Evolutionary conservation across 1,284 basidiomycete species (phyloP).

Genomic region (Ustilago nuda): DNA sequence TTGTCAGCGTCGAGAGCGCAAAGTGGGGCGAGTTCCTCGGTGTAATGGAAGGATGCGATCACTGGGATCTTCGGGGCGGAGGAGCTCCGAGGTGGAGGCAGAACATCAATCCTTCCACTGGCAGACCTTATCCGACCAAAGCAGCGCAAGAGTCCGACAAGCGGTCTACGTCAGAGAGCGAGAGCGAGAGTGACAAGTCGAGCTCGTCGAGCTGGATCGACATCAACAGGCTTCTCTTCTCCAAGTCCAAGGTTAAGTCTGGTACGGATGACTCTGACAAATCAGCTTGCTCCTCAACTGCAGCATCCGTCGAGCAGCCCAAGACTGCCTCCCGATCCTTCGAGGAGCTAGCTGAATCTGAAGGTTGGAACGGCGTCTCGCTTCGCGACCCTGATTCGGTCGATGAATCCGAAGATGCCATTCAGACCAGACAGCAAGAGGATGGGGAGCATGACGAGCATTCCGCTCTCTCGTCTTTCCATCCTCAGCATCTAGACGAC

Average conservation of each 20-base stretch:
- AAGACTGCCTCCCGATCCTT: constrained; percentile 26
- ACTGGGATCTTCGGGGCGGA: constrained; percentile 93
- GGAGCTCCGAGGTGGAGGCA: constrained; percentile 70
- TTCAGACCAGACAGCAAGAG: constrained; percentile 6
- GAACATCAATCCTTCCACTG: constrained; percentile 63
- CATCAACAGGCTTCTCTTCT: constrained; percentile 60
- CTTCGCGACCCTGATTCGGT: constrained; percentile 34
- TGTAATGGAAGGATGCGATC: constrained; percentile 88
- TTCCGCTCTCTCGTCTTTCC: constrained; percentile 34
- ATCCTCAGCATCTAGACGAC: constrained; percentile 44
- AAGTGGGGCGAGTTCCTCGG: constrained; percentile 76
- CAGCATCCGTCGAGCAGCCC: constrained; percentile 9
- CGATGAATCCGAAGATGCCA: constrained; percentile 12
- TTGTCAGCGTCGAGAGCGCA: constrained; percentile 79
- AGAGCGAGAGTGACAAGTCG: constrained; percentile 8
- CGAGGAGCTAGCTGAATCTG: constrained; percentile 25
- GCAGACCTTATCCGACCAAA: constrained; percentile 47
- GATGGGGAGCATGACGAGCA: constrained; percentile 25
- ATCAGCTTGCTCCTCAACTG: not conserved
- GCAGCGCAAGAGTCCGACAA: constrained; percentile 24
- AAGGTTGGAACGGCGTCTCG: constrained; percentile 44
- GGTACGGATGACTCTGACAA: not conserved
- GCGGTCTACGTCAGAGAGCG: constrained; percentile 3
- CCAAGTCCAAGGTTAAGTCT: constrained; percentile 24
- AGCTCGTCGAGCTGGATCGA: constrained; percentile 52